Conservation (phyloP, 2,329 filamentous ascomycete species). For the Colletotrichum tamarilloi region DNA sequence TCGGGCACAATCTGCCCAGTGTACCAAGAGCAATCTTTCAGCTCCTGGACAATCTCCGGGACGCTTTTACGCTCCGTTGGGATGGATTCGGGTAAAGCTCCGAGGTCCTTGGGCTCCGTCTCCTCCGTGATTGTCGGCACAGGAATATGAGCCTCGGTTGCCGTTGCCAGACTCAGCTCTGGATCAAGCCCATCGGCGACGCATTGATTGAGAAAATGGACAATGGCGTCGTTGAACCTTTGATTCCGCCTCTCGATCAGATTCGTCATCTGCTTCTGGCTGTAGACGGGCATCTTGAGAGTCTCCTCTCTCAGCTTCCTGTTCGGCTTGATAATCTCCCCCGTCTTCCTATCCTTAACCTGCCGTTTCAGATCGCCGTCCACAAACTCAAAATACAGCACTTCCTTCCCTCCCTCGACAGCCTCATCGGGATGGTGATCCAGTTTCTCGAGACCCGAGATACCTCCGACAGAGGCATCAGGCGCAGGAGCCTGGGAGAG, state of each 20-base stretch:
- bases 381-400: conserved; percentile 91
- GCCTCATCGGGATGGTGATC: conserved; percentile 43
- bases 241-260: conserved; percentile 90
- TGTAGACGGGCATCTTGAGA: conserved; percentile 91
- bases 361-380: conserved; percentile 91
- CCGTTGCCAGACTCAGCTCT: conserved; percentile 69
- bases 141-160: conserved; percentile 72
- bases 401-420: conserved; percentile 64
- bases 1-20: conserved; percentile 92
- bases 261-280: conserved; percentile 89
- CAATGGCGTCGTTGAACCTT: conserved; percentile 83
- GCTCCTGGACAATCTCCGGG: conserved; percentile 84
- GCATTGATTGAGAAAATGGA: conserved; percentile 81
- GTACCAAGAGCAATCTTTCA: conserved; percentile 88
- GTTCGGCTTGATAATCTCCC: conserved; percentile 75
- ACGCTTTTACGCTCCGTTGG: conserved; percentile 84
- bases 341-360: conserved; percentile 77
- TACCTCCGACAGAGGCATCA: conserved; percentile 67
- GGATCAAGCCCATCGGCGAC: conserved; percentile 73
- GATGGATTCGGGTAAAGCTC: conserved; percentile 74
- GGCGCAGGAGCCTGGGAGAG: conserved; percentile 60
- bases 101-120: conserved; percentile 46
- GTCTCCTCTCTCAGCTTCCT: conserved; percentile 80
- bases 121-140: conserved; percentile 58
- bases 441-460: conserved; percentile 61